Base-by-base conservation (phyloP, 768 basidiomycete genomes). In the Suillus variegatus region DNA sequence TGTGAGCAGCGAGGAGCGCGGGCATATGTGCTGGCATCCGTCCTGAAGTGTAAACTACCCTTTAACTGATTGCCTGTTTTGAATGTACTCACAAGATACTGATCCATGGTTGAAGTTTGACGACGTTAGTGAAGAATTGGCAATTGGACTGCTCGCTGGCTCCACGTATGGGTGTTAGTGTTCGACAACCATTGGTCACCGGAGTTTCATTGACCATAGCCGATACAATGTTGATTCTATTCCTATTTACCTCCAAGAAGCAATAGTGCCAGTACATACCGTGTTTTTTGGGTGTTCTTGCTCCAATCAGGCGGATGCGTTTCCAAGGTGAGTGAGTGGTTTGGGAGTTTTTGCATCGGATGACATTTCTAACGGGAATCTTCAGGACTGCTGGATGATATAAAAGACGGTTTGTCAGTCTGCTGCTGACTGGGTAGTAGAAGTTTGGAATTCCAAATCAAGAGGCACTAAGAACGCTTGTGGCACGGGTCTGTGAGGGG, bases 11-110 rank as follows among this genome's bases (percentile, higher is more conserved):
- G 93, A 96, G 79, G 87, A 84, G 25, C 97, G 90, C 9, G 94
- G 85, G 68, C 93, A 85, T 18, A 95, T 92, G 78, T 98, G 95
- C 65, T 93, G 89, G 81, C 97, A 97, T 47, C 97, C 96, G 66
- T 96, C 96, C 76, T 97, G 92, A 35, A 94, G 84, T 94, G 20
- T 92, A 88, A 66, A 4, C 13, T 13, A 8, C 28, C 6, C 4
- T 47, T 64, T 55, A 6, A 28, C 32, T 2, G 32, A 62, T 43
- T 49, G 57, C 83, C 82, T 82, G 60, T 82, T 81, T 64, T 84
- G 68, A 49, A 60, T 49, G 49, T 55, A 35, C 49, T 20, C 14
- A 41, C 44, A 16, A 22, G 46, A 70, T 61, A 69, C 60, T 36
- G 4, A 47, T 4, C 28, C 25, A 8, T 10, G 25, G 51, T 36